phyloP scores from a whole-genome alignment of 2,329 filamentous ascomycete species.

The Aspergillus fumigatiaffinis region DNA sequence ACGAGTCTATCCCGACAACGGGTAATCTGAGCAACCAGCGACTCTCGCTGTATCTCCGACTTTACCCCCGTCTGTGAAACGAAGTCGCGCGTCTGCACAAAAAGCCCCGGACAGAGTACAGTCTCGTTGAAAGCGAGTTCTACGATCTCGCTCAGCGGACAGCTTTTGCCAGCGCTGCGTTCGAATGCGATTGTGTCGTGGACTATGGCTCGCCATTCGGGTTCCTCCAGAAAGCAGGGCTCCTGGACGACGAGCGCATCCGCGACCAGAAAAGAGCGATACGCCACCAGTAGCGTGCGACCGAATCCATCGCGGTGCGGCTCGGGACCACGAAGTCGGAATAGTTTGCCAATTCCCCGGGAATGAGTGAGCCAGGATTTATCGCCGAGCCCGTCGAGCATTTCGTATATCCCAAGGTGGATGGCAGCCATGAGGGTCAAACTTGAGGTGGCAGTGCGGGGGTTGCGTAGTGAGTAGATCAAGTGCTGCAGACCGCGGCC shows the following conservation, averaged over 20 bases:
- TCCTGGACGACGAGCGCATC: constrained; percentile 15
- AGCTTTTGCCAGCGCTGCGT: constrained; percentile 8
- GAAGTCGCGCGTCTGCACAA: constrained; percentile 10
- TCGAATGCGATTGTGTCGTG: constrained; percentile 7
- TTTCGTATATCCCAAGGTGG: constrained; percentile 16
- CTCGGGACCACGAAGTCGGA: constrained; percentile 13
- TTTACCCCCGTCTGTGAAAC: neutral
- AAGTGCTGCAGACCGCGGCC: constrained; percentile 12
- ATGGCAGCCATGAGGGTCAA: constrained; percentile 16
- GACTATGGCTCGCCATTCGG: constrained; percentile 14
- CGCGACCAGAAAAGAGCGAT: constrained; percentile 17
- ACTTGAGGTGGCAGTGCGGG: constrained; percentile 9
- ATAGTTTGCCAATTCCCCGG: constrained; percentile 12
- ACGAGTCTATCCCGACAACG: constrained; percentile 8
- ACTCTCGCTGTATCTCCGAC: neutral
- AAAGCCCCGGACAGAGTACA: constrained; percentile 15
- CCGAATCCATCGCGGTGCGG: constrained; percentile 13
- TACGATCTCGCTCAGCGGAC: constrained; percentile 11
- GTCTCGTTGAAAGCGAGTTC: constrained; percentile 19
- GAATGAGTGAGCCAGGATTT: constrained; percentile 20
- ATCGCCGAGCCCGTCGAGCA: constrained; percentile 12
- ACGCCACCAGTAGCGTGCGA: constrained; percentile 16
- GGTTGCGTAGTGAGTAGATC: constrained; percentile 6
- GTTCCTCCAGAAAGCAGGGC: constrained; percentile 16
- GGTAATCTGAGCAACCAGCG: constrained; percentile 8